Evolutionary conservation across 345 rosid species (phyloP).

Genomic region (Populus alba): DNA sequence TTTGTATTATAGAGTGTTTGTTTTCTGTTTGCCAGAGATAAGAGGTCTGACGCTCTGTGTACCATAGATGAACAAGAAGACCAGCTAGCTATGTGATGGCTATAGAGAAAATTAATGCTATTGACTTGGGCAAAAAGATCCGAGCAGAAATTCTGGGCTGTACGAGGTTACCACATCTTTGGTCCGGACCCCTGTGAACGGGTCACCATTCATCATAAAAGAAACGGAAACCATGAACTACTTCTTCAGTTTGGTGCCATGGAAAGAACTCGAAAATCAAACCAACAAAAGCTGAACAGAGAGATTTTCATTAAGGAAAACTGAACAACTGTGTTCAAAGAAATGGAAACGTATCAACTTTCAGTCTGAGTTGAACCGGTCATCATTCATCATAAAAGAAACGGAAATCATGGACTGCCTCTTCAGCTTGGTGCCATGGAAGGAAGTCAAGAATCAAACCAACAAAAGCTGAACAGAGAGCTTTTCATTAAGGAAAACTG

Average conservation of each 20-base stretch:
- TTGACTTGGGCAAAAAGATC: background rate
- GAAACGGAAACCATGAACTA: no score
- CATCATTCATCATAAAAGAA: no score
- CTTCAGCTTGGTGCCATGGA: no score
- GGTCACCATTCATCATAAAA: no score
- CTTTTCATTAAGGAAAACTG: background rate
- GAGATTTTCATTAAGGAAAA: background rate
- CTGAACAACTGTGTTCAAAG: no score
- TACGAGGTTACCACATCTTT: no score
- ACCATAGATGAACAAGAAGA: slow-evolving; percentile 5
- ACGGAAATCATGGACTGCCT: no score
- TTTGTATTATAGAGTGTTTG: background rate
- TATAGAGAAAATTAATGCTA: background rate
- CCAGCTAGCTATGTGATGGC: background rate
- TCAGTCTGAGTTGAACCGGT: background rate
- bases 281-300: background rate
- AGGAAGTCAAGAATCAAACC: no score
- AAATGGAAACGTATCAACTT: background rate
- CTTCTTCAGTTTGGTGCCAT: no score
- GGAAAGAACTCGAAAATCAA: no score
- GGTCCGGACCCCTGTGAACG: no score
- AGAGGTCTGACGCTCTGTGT: background rate
- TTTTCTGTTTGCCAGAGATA: background rate
- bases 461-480: background rate
- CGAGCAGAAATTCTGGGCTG: no score